phyloP scores from a whole-genome alignment of 1,139 yeast species.

The Taphrina sp. region DNA sequence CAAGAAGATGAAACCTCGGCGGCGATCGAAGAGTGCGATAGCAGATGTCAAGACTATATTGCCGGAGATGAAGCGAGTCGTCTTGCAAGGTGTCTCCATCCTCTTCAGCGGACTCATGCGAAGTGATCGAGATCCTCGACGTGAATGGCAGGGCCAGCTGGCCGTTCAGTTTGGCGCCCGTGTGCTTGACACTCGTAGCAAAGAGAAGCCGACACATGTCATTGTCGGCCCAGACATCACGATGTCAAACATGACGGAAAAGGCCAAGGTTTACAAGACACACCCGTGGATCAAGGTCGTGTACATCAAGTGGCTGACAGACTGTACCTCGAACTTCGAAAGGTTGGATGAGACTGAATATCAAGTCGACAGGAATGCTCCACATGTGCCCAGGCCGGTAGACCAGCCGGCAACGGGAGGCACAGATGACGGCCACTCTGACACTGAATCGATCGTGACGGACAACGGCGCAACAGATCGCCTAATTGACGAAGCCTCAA shows the following conservation, averaged over 20 bases:
- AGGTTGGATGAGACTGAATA: constrained; percentile 64
- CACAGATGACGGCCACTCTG: constrained; percentile 28
- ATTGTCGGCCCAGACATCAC: constrained; percentile 68
- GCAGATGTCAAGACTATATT: constrained; percentile 56
- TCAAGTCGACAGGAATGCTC: constrained; percentile 32
- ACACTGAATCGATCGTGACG: constrained; percentile 27
- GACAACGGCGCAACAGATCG: constrained; percentile 38
- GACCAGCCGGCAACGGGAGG: constrained; percentile 26
- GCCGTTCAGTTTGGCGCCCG: constrained; percentile 87
- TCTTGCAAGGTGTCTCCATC: constrained; percentile 67
- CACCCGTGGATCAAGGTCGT: constrained; percentile 61
- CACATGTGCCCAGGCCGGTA: constrained; percentile 21
- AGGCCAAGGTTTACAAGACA: constrained; percentile 64
- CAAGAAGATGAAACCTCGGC: constrained; percentile 7
- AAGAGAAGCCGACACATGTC: constrained; percentile 80
- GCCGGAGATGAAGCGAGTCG: constrained; percentile 66
- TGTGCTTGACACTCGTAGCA: constrained; percentile 65
- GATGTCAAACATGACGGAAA: constrained; percentile 50
- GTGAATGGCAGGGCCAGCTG: constrained; percentile 81
- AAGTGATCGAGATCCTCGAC: constrained; percentile 63
- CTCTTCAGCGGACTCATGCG: constrained; percentile 87
- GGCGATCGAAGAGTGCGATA: background rate
- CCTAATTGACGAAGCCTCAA: constrained; percentile 27
- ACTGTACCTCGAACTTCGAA: constrained; percentile 77
- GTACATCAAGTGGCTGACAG: constrained; percentile 90